Evolutionary conservation across 2,329 filamentous ascomycete species (phyloP), one percentile per base, ranked within the genome.

Genomic region (Ceratocystis colombiana): DNA sequence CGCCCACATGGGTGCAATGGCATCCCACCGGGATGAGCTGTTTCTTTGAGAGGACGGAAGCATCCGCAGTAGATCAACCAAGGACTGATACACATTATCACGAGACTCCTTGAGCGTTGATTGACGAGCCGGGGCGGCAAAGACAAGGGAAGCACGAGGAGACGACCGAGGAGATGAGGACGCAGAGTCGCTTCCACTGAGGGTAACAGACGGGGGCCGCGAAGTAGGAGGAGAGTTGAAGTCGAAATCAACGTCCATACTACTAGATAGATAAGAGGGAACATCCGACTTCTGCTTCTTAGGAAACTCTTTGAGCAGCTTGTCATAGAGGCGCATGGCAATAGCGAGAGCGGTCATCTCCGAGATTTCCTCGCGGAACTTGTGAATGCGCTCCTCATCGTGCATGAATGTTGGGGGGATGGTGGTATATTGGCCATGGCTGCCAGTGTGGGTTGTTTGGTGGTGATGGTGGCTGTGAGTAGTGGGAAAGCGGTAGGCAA

Each of bases 291-390:
- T 48, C 3, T 55, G 48, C 37, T 46, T 48, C 61, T 62, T 61
- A 25, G 45, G 59, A 22, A 37, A 46, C 25, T 45, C 48, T 22
- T 64, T 64, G 33, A 83, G 80, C 20, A 82, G 73, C 8, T 79
- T 77, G 66, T 84, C 82, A 69, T 80, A 84, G 69, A 82, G 77
- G 30, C 78, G 78, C 81, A 85, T 84, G 76, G 84, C 87, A 17
- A 87, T 78, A 68, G 86, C 83, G 12, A 87, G 73, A 71, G 86
- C 85, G 70, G 87, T 80, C 65, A 81, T 79, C 70, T 87, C 84
- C 37, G 82, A 77, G 74, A 86, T 79, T 71, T 87, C 84, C 5
- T 80, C 78, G 20, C 83, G 80, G 45, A 87, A 76, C 71, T 86
- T 85, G 63, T 80, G 71, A 55, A 87, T 76, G 37, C 84, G 81